These are phyloP conservation scores for Macrophomina phaseolina DNA, from an alignment of 2,329 filamentous ascomycete genomes.

Conservation along the genomic window DNA sequence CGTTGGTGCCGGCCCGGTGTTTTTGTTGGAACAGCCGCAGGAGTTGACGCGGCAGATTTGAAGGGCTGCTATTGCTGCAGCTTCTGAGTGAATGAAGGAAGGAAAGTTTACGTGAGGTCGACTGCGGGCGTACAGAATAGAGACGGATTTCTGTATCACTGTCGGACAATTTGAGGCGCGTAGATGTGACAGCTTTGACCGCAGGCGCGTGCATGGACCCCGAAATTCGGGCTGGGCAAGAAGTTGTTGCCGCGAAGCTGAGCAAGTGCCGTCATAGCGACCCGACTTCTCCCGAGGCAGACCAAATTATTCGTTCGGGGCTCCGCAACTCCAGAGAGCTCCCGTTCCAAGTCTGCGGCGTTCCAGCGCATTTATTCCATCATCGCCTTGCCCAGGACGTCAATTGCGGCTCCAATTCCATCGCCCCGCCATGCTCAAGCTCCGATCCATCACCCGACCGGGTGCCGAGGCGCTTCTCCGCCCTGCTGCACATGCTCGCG, in stretches of 20 bases:
- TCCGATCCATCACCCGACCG: conserved; percentile 41
- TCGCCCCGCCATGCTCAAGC: conserved; percentile 36
- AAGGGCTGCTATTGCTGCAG: neutral
- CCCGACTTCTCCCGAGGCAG: conserved; percentile 9
- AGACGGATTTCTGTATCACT: neutral
- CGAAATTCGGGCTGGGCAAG: neutral
- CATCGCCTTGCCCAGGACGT: conserved; percentile 3
- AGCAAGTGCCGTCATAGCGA: conserved; percentile 15
- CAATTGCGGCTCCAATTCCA: conserved; percentile 20
- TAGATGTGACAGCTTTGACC: neutral
- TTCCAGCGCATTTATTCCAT: neutral
- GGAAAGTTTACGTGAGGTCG: too few species aligned
- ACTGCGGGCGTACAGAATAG: neutral
- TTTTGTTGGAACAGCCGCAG: conserved; percentile 46
- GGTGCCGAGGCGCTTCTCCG: conserved; percentile 44
- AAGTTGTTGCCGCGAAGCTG: conserved; percentile 18
- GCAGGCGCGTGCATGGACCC: neutral
- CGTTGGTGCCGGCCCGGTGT: conserved; percentile 48
- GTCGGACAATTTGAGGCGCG: neutral
- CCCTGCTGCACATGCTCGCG: conserved; percentile 44
- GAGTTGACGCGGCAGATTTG: conserved; percentile 5
- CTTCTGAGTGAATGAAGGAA: too few species aligned
- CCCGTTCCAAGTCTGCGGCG: conserved; percentile 8
- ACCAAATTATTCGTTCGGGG: conserved; percentile 24
- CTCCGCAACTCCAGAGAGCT: conserved; percentile 22